These are phyloP conservation scores for Hortiboletus rubellus DNA, from an alignment of 1,284 basidiomycete species.

Conservation along the genomic window DNA sequence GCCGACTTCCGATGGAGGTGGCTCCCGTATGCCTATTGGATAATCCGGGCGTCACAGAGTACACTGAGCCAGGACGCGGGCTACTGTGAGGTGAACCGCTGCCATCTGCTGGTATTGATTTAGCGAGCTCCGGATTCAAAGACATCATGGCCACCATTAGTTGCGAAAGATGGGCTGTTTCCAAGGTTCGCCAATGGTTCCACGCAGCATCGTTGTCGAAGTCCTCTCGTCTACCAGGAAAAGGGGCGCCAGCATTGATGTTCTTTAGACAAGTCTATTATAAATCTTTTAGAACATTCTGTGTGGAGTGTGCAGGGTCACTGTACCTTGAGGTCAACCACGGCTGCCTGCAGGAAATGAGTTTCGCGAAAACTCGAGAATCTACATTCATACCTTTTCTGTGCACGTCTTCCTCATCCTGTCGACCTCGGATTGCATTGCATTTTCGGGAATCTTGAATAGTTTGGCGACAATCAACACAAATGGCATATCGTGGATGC, in stretches of 20 bases:
- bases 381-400: slow-evolving; percentile 59
- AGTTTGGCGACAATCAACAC: slow-evolving; percentile 70
- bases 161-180: slow-evolving; percentile 83
- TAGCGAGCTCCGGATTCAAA: slow-evolving; percentile 84
- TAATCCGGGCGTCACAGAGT: slow-evolving; percentile 41
- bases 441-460: slow-evolving; percentile 71
- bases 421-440: slow-evolving; percentile 77
- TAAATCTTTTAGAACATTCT: slow-evolving; percentile 6
- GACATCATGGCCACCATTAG: slow-evolving; percentile 88
- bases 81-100: slow-evolving; percentile 43
- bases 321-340: slow-evolving; percentile 79
- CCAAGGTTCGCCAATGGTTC: slow-evolving; percentile 82
- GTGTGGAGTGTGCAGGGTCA: neutral
- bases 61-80: slow-evolving; percentile 57
- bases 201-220: slow-evolving; percentile 82
- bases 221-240: slow-evolving; percentile 86
- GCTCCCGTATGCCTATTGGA: slow-evolving; percentile 45
- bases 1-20: slow-evolving; percentile 63
- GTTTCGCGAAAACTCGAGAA: neutral
- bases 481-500: slow-evolving; percentile 71
- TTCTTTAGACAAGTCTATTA: slow-evolving; percentile 82
- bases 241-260: slow-evolving; percentile 80
- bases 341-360: slow-evolving; percentile 60
- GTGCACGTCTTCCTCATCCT: slow-evolving; percentile 69
- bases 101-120: slow-evolving; percentile 64